Evolutionary conservation across 768 basidiomycete genomes (phyloP), one percentile per base, ranked within the genome.

Genomic region (Russula earlei): DNA sequence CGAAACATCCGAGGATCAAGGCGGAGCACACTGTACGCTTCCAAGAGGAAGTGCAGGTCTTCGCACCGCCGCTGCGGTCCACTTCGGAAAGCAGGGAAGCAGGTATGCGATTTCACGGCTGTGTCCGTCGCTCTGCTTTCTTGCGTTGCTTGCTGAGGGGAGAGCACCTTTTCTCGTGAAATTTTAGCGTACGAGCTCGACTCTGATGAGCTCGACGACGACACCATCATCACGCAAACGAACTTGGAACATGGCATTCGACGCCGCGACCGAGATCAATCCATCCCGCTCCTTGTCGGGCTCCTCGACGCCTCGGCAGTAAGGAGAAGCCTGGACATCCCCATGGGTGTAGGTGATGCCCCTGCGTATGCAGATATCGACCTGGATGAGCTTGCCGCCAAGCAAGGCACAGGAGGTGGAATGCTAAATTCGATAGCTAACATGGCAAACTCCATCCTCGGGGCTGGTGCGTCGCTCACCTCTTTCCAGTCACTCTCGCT

Each of bases 361-460:
- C 19, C 36, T 12, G 69, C 54, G 69, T 68, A 58, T 64, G 75
- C 70, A 44, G 60, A 77, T 36, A 61, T 86, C 53, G 76, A 92
- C 72, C 68, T 93, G 65, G 80, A 93, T 55, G 83, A 85, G 58
- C 70, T 94, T 29, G 81, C 83, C 41, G 75, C 77, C 20, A 85
- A 85, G 67, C 74, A 75, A 43, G 75, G 70, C 37, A 78, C 82
- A 0, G 87, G 89, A 43, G 88, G 90, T 20, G 82, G 84, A 0
- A 70, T 92, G 73, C 10, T 91, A 1, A 83, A 89, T 65, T 91
- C 88, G 8, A 77, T 90, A 55, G 86, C 89, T 20, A 89, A 94
- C 67, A 96, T 96, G 95, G 88, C 91, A 20, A 97, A 98, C 67
- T 92, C 90, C 2, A 96, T 98, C 33, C 72, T 97, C 14, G 94